Evolutionary conservation across 225 moss, liverwort and hornwort genomes (phyloP).

Genomic region (Bryoerythrophyllum caledonicum): DNA sequence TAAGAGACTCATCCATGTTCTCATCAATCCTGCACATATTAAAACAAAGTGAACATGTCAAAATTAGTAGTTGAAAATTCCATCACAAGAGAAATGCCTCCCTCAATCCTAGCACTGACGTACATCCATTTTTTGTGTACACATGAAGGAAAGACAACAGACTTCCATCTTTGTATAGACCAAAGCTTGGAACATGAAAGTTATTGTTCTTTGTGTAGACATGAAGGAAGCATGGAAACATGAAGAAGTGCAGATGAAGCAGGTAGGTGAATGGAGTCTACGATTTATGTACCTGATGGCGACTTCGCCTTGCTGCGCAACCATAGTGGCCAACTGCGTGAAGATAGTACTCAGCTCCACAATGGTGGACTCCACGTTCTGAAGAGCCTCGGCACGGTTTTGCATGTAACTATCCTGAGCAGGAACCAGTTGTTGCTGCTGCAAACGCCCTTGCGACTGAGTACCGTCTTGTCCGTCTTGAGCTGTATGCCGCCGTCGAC

Average conservation of each 20-base stretch:
- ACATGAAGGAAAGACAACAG: too few relatives aligned
- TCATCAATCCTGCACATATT: conserved; percentile 82
- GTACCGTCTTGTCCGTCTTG: conserved; percentile 53
- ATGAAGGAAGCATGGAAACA: not conserved
- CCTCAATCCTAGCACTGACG: not conserved
- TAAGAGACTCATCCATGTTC: conserved; percentile 83
- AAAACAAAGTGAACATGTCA: conserved; percentile 1
- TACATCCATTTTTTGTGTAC: not conserved
- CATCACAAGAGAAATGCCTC: not conserved
- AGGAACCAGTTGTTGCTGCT: conserved; percentile 75
- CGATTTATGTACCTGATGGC: conserved; percentile 67
- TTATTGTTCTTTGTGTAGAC: too few relatives aligned
- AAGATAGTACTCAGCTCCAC: conserved; percentile 97
- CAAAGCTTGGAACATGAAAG: too few relatives aligned
- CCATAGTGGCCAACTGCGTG: conserved; percentile 95
- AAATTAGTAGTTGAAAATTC: not conserved
- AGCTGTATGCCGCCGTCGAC: conserved; percentile 53
- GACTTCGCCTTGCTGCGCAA: conserved; percentile 94
- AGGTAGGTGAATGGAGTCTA: not conserved
- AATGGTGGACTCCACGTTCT: conserved; percentile 96
- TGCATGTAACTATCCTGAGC: conserved; percentile 93
- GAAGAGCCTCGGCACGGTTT: conserved; percentile 95
- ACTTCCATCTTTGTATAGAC: too few relatives aligned
- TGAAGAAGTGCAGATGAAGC: too few relatives aligned
- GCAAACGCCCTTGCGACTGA: conserved; percentile 68